Base-by-base conservation (phyloP, 441 rosid genomes). In the Populus hybrid region DNA sequence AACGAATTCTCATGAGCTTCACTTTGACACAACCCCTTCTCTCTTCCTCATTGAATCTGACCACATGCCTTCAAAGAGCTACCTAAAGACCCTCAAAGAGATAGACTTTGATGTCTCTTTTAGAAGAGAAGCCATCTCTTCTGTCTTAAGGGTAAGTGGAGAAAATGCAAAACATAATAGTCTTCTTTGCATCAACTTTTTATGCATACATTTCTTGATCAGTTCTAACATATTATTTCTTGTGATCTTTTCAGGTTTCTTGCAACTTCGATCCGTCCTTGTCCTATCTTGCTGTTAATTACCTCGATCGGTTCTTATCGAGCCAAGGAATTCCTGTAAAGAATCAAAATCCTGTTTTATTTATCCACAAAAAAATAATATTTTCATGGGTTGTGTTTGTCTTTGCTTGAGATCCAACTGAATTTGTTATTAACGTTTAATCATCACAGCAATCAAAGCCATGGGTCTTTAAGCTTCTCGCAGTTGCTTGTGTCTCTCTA, bases 221-320 rank as follows among this genome's bases (percentile, higher is more conserved):
- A 16, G 8, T 19, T 53, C 8, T 35, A 18, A 53, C 61, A 6
- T 53, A 3, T 69, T 4, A 11, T 18, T 36, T 30, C 23, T 19
- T 46, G 21, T 34, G 66, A 12, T 36, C 70, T 59, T 75, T 76
- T 79, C 86, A 84, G 89, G 34, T 81, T 28, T 87, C 82, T 79
- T 64, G 78, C 81, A 72, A 74, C 38, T 73, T 79, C 71, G 90
- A 88, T 59, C 88, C 85, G 0, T 80, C 87, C 75, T 63, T 86
- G 73, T 82, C 89, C 21, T 91, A 91, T 76, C 91, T 92, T 70
- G 91, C 95, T 18, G 86, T 87, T 61, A 91, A 89, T 77, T 92
- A 92, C 83, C 83, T 92, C 63, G 97, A 92, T 80, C 87, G 95
- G 46, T 92, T 89, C 84, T 77, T 92, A 71, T 84, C 92, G 7